A percentile compares a stretch with the other conserved stretches of the same genome.
Conservation (phyloP, 257 asterid genomes). For the Cinchona pubescens region DNA sequence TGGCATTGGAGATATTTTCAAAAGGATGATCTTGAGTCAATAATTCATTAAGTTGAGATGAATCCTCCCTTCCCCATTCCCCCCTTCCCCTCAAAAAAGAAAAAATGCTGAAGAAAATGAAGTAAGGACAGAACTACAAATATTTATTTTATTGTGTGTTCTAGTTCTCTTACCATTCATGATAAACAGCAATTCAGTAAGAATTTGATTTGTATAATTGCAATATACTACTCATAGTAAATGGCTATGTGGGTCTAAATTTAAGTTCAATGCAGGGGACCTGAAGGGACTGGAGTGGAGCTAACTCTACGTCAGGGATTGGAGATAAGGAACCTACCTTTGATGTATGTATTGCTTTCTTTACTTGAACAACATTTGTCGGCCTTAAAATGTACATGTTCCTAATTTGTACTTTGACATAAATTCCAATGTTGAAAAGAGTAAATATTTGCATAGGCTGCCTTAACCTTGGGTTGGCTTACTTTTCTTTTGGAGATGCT, state of each 20-base stretch:
- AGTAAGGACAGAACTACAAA: not conserved
- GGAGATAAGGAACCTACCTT: constrained; percentile 58
- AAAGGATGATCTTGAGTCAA: not conserved
- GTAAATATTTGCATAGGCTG: too few relatives aligned
- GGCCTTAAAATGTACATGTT: not conserved
- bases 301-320: constrained; percentile 60
- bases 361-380: not conserved
- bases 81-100: too few relatives aligned
- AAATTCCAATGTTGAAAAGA: not conserved
- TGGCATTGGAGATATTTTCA: not conserved
- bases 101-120: not conserved
- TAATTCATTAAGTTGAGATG: too few relatives aligned
- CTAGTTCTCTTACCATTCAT: not conserved
- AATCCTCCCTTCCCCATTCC: too few relatives aligned
- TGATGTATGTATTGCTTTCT: constrained; percentile 52
- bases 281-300: constrained; percentile 88
- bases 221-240: not conserved
- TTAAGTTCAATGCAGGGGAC: constrained; percentile 65
- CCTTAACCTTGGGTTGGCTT: not conserved
- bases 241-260: constrained; percentile 4
- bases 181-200: not conserved
- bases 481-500: too few relatives aligned
- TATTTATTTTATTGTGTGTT: not conserved
- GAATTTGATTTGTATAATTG: not conserved
- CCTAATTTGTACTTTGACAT: not conserved